Conservation (phyloP, 1,139 yeast species). For the Debaryomyces coudertii region DNA sequence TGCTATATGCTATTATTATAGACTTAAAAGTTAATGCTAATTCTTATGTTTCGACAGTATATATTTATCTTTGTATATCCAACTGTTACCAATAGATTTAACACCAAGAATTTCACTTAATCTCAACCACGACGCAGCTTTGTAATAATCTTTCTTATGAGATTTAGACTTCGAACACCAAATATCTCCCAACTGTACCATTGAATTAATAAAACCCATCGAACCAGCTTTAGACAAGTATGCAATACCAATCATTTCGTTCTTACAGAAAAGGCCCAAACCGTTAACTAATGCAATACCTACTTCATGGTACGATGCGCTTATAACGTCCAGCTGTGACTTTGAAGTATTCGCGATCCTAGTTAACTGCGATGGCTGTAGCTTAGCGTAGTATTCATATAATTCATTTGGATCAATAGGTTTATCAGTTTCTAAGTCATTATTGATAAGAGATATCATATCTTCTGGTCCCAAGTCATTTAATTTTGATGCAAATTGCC, state of each 20-base stretch:
- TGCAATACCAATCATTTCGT: slow-evolving; percentile 61
- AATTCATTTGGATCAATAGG: slow-evolving; percentile 36
- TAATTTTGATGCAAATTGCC: slow-evolving; percentile 26
- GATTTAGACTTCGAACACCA: slow-evolving; percentile 61
- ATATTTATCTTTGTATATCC: slow-evolving; percentile 80
- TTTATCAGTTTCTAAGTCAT: slow-evolving; percentile 25
- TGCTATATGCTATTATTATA: slow-evolving; percentile 2
- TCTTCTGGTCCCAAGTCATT: slow-evolving; percentile 34
- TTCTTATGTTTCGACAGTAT: slow-evolving; percentile 23
- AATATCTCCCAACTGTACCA: slow-evolving; percentile 71
- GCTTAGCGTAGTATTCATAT: slow-evolving; percentile 28
- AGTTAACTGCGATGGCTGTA: slow-evolving; percentile 30
- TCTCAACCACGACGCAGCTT: slow-evolving; percentile 76
- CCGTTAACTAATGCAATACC: slow-evolving; percentile 65
- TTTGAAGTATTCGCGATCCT: slow-evolving; percentile 32
- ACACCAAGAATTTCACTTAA: slow-evolving; percentile 68
- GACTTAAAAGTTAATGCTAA: background rate
- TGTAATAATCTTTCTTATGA: slow-evolving; percentile 59
- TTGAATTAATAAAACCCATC: slow-evolving; percentile 70
- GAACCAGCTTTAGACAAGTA: slow-evolving; percentile 69
- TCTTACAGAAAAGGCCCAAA: slow-evolving; percentile 56
- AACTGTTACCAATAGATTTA: slow-evolving; percentile 68
- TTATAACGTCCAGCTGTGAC: slow-evolving; percentile 32
- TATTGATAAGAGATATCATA: slow-evolving; percentile 32
- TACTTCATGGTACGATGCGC: slow-evolving; percentile 52